Percentiles rank a stretch among this genome's conserved stretches.
Conservation (phyloP, 2,329 filamentous ascomycete species). For the Neonectria sp. region DNA sequence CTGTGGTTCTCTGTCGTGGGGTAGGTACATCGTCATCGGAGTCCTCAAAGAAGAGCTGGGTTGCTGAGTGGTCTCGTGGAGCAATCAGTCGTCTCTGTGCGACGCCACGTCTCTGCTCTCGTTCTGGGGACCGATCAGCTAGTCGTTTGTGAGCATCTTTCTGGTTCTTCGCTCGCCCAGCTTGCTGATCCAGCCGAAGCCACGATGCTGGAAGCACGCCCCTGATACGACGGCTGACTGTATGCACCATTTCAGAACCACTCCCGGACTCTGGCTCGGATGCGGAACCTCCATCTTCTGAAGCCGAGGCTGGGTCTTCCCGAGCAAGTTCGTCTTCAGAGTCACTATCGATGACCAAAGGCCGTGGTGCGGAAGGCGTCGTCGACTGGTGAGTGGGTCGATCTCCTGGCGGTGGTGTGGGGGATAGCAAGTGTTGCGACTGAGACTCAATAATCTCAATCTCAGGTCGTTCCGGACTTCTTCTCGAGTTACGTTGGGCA, state of each 20-base stretch:
- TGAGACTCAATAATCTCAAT: background rate
- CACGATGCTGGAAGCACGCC: constrained; percentile 79
- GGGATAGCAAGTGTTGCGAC: background rate
- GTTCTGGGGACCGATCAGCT: constrained; percentile 55
- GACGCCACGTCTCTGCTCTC: constrained; percentile 62
- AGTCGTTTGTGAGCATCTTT: constrained; percentile 48
- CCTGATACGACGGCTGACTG: constrained; percentile 64
- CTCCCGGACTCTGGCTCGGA: constrained; percentile 54
- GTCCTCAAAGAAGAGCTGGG: constrained; percentile 62
- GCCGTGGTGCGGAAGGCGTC: constrained; percentile 17
- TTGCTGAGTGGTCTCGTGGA: constrained; percentile 43
- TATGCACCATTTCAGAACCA: constrained; percentile 59
- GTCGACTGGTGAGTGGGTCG: constrained; percentile 9
- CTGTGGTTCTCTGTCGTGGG: constrained; percentile 38
- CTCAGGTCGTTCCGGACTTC: constrained; percentile 27
- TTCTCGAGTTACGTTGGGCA: constrained; percentile 40
- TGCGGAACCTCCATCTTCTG: constrained; percentile 32
- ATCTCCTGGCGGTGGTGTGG: background rate
- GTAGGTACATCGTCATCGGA: constrained; percentile 58
- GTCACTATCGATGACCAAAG: constrained; percentile 38
- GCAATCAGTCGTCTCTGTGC: constrained; percentile 60
- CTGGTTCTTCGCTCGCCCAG: constrained; percentile 50
- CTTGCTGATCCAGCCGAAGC: constrained; percentile 71
- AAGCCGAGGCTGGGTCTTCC: constrained; percentile 13
- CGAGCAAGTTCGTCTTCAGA: constrained; percentile 44